Evolutionary conservation across 805 yeast species (phyloP).

Genomic region (Candida ascalaphidarum): DNA sequence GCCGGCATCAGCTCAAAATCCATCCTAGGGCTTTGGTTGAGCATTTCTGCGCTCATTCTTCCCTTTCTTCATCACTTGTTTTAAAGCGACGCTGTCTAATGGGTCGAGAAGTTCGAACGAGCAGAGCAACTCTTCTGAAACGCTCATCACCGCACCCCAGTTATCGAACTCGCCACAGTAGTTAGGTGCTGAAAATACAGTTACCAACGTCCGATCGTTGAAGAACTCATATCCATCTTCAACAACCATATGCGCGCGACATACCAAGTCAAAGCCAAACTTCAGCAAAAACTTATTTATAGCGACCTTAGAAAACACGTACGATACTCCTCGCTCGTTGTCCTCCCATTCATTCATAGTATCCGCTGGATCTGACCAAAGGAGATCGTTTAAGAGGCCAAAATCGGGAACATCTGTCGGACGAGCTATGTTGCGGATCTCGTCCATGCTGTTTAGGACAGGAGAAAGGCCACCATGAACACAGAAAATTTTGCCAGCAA

Average conservation of each 20-base stretch:
- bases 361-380: slow-evolving; percentile 85
- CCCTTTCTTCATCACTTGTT: slow-evolving; percentile 93
- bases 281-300: slow-evolving; percentile 68
- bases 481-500: slow-evolving; percentile 90
- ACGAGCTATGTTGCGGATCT: slow-evolving; percentile 63
- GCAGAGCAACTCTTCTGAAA: slow-evolving; percentile 84
- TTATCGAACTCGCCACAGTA: slow-evolving; percentile 82
- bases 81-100: slow-evolving; percentile 83
- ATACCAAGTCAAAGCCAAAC: slow-evolving; percentile 73
- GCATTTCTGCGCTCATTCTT: slow-evolving; percentile 75
- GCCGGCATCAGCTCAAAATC: too few species aligned
- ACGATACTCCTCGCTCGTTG: slow-evolving; percentile 77
- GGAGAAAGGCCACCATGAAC: slow-evolving; percentile 84
- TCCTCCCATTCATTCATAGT: slow-evolving; percentile 82
- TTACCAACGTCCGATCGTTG: slow-evolving; percentile 62
- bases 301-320: slow-evolving; percentile 72
- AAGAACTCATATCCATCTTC: slow-evolving; percentile 76
- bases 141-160: slow-evolving; percentile 99
- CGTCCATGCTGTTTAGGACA: slow-evolving; percentile 63
- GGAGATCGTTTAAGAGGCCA: slow-evolving; percentile 66
- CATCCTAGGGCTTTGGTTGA: slow-evolving; percentile 8
- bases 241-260: slow-evolving; percentile 84
- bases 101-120: slow-evolving; percentile 93
- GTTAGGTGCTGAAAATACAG: slow-evolving; percentile 70
- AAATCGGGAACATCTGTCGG: slow-evolving; percentile 86